Evolutionary conservation across 352 stramenopile genomes (phyloP).

Genomic region (Globisporangium viniferum): DNA sequence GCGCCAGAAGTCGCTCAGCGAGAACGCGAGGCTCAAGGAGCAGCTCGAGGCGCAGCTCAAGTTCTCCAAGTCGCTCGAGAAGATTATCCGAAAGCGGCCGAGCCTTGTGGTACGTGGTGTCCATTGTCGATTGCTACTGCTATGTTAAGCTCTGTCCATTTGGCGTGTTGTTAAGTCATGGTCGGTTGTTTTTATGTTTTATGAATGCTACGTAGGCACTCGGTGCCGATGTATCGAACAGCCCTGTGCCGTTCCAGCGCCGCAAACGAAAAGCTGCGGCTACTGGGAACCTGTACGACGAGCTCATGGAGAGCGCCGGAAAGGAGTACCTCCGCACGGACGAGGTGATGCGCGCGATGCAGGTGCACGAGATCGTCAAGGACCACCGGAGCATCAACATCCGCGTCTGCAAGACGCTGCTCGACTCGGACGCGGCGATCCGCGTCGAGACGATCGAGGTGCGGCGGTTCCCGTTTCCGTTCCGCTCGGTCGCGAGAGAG

Average conservation of each 20-base stretch:
- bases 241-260: too few species aligned
- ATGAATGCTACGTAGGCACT: too few species aligned
- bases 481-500: too few species aligned
- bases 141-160: too few species aligned
- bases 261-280: background rate
- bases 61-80: too few species aligned
- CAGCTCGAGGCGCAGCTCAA: constrained; percentile 26
- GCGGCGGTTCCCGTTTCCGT: too few species aligned
- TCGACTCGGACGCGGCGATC: too few species aligned
- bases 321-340: constrained; percentile 23
- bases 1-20: constrained; percentile 26
- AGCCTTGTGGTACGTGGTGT: constrained; percentile 22
- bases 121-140: background rate
- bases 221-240: too few species aligned
- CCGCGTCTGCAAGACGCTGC: too few species aligned
- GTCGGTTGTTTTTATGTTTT: too few species aligned
- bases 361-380: constrained; percentile 11
- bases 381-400: constrained; percentile 25
- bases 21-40: constrained; percentile 34
- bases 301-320: constrained; percentile 21
- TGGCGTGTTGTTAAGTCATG: too few species aligned
- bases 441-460: too few species aligned
- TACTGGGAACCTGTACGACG: constrained; percentile 16
- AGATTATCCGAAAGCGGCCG: constrained; percentile 27
- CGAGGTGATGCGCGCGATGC: constrained; percentile 17